Conservation (phyloP, 2,329 filamentous ascomycete genomes). For the Pyrenophora seminiperda region DNA sequence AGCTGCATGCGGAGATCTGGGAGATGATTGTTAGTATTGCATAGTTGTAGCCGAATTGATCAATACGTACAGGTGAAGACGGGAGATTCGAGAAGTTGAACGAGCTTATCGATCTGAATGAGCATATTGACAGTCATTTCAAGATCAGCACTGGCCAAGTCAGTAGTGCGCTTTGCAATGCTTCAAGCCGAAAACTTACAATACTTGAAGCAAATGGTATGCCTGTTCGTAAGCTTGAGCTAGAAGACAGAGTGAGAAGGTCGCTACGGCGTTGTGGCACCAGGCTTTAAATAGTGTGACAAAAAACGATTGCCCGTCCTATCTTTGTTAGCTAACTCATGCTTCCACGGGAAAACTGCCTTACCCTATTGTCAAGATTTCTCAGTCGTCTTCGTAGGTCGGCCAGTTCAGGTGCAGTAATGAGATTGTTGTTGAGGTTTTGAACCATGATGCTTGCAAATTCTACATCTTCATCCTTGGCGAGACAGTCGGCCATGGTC, state of each 20-base stretch:
- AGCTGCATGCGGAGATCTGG: constrained; percentile 90
- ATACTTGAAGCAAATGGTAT: constrained; percentile 93
- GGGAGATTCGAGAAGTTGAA: constrained; percentile 93
- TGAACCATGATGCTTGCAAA: constrained; percentile 99
- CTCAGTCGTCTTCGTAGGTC: constrained; percentile 88
- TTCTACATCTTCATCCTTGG: constrained; percentile 97
- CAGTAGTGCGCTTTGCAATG: constrained; percentile 21
- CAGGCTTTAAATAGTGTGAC: constrained; percentile 92
- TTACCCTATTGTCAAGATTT: constrained; percentile 76
- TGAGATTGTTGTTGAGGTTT: constrained; percentile 98
- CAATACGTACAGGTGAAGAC: constrained; percentile 85
- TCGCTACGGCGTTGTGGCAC: constrained; percentile 98
- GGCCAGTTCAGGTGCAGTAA: constrained; percentile 91
- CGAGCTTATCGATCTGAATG: constrained; percentile 98
- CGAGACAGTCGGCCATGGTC: constrained; percentile 92
- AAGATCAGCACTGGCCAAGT: constrained; percentile 75
- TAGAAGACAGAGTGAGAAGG: constrained; percentile 91
- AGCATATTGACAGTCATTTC: constrained; percentile 99
- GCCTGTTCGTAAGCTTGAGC: constrained; percentile 98
- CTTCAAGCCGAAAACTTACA: constrained; percentile 61
- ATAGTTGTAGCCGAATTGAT: constrained; percentile 8
- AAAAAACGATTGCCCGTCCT: constrained; percentile 95
- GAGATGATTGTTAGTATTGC: constrained; percentile 8
- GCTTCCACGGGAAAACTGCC: no score
- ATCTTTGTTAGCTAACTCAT: no score